phyloP scores from a whole-genome alignment of 176 grass and related monocot species.

The Lolium multiflorum region DNA sequence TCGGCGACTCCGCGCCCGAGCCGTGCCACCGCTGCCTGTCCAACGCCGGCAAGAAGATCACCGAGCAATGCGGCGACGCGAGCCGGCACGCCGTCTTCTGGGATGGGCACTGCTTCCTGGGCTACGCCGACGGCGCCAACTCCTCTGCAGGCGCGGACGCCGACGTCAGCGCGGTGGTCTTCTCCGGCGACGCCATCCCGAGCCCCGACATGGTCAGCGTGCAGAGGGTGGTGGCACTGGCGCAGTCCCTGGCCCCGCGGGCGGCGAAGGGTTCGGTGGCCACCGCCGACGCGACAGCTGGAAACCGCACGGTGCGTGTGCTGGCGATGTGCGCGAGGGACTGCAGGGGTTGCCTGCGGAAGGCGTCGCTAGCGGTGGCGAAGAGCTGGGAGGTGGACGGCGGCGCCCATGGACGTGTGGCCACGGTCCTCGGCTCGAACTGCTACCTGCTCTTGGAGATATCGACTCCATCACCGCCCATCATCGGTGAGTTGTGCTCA shows the following conservation, averaged over 20 bases:
- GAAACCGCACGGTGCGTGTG: background rate
- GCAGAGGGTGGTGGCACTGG: background rate
- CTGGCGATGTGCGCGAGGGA: background rate
- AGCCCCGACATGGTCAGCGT: background rate
- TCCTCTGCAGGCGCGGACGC: background rate
- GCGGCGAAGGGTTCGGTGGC: background rate
- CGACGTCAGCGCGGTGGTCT: background rate
- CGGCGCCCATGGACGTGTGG: background rate
- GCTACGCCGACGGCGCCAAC: background rate
- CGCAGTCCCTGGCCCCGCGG: background rate
- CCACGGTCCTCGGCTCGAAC: background rate
- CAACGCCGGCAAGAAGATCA: background rate
- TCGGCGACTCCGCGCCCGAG: background rate
- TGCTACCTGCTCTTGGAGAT: background rate
- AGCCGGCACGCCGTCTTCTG: background rate
- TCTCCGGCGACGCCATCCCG: background rate
- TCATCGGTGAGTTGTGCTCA: constrained; percentile 49
- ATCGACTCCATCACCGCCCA: background rate
- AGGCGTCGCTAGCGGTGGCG: background rate
- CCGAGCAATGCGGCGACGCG: background rate
- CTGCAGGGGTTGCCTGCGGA: background rate
- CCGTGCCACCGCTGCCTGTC: background rate
- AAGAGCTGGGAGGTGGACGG: background rate
- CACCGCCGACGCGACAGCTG: background rate
- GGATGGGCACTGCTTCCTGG: background rate